Percentiles rank a stretch among this genome's conserved stretches.
Evolutionary conservation across 306 rosid species (phyloP).

Genomic region (Fragaria ananassa): DNA sequence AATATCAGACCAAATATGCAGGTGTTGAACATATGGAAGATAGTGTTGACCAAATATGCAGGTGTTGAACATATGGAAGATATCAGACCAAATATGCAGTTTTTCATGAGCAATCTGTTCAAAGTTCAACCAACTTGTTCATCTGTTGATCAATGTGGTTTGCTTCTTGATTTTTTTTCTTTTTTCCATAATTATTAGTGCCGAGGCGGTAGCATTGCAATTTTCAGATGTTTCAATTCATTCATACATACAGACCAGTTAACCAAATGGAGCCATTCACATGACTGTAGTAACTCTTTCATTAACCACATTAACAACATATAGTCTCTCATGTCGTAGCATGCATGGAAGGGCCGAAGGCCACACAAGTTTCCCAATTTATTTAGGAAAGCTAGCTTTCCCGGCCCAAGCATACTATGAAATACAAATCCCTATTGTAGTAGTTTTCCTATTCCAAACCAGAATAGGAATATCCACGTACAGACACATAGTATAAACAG

Average conservation of each 20-base stretch:
- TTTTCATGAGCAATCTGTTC: background rate
- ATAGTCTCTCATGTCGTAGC: no score
- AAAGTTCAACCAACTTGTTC: conserved; percentile 4
- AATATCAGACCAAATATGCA: background rate
- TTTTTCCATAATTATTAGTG: background rate
- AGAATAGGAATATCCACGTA: background rate
- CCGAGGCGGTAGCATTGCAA: background rate
- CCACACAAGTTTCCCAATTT: background rate
- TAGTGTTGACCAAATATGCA: background rate
- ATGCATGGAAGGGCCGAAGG: no score
- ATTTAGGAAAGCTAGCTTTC: background rate
- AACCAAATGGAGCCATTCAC: no score
- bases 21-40: background rate
- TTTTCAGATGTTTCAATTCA: background rate
- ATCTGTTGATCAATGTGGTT: conserved; percentile 9
- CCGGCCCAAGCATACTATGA: background rate
- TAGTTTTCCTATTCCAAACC: background rate
- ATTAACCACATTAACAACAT: no score
- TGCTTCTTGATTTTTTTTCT: background rate
- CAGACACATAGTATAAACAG: background rate
- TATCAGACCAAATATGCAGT: no score
- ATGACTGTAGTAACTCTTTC: no score
- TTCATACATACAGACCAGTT: background rate
- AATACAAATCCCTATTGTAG: background rate
- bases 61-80: background rate